phyloP scores from a whole-genome alignment of 495 filamentous ascomycete genomes.

The Xylaria nigripes region DNA sequence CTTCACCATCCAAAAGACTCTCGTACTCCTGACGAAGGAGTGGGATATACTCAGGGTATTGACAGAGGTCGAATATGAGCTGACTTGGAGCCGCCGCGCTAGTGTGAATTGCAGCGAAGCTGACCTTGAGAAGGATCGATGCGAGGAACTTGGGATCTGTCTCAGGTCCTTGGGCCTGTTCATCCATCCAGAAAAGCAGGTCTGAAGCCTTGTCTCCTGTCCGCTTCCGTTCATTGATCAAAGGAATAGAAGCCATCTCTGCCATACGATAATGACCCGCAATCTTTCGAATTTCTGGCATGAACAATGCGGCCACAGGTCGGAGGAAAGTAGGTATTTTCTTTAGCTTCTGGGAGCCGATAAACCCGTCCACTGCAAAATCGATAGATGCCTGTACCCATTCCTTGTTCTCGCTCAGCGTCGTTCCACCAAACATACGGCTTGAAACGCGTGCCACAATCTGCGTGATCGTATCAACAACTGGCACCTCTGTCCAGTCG shows the following conservation, averaged over 20 bases:
- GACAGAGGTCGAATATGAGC: conserved; percentile 34
- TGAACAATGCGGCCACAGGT: not conserved
- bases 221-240: not conserved
- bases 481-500: conserved; percentile 9
- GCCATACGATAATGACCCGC: conserved; percentile 4
- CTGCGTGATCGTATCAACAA: conserved; percentile 2
- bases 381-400: conserved; percentile 11
- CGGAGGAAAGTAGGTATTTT: conserved; percentile 1
- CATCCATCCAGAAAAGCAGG: conserved; percentile 13
- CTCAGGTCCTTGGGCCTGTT: not conserved
- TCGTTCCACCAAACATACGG: conserved; percentile 12
- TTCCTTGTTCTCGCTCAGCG: not conserved
- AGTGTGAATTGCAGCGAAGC: conserved; percentile 31
- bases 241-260: conserved; percentile 6
- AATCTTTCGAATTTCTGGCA: conserved; percentile 4
- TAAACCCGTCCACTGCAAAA: conserved; percentile 8
- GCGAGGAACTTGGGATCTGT: conserved; percentile 13
- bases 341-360: conserved; percentile 11
- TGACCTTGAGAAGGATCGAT: conserved; percentile 15
- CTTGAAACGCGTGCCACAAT: conserved; percentile 12
- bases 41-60: conserved; percentile 34
- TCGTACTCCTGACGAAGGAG: conserved; percentile 35
- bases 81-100: conserved; percentile 19
- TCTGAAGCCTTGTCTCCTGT: conserved; percentile 3
- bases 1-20: conserved; percentile 21